Base-by-base conservation (phyloP, 2,329 filamentous ascomycete genomes). In the Fusarium decemcellulare region DNA sequence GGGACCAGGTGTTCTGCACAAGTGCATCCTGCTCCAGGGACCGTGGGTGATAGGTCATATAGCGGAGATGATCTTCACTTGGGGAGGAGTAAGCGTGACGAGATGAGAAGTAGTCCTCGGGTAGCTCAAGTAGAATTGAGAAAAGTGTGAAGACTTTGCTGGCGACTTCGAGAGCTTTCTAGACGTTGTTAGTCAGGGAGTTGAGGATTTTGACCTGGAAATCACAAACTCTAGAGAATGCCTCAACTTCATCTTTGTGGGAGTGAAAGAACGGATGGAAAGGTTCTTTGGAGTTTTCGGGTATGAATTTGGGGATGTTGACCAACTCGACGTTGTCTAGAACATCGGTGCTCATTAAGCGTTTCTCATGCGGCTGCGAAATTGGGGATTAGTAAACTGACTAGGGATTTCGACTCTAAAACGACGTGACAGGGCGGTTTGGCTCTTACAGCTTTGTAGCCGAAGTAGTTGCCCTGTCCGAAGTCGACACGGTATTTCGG, bases 21-120 rank as follows among this genome's bases (percentile, higher is more conserved):
- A 70, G 72, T 10, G 67, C 44, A 74, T 86, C 87, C 32, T 83
- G 81, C 15, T 84, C 82, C 5, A 77, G 71, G 90, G 62, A 87
- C 84, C 87, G 32, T 34, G 32, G 32, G 32, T 34, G 32, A 34
- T 34, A 34, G 32, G 32, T 34, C 32, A 89, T 89, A 75, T 89
- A 89, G 8, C 88, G 84, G 36, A 89, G 80, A 70, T 89, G 86
- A 55, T 86, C 85, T 68, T 89, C 87, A 47, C 84, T 84, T 37
- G 83, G 80, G 51, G 84, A 79, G 3, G 87, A 81, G 68, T 89
- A 91, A 8, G 80, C 80, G 71, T 91, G 88, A 34, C 82, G 79
- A 11, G 82, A 81, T 27, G 85, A 81, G 50, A 91, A 83, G 62
- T 84, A 83, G 16, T 90, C 85, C 52, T 87, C 84, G 0, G 87